Base-by-base conservation (phyloP, 2,329 filamentous ascomycete species). In the Cercospora canescens region DNA sequence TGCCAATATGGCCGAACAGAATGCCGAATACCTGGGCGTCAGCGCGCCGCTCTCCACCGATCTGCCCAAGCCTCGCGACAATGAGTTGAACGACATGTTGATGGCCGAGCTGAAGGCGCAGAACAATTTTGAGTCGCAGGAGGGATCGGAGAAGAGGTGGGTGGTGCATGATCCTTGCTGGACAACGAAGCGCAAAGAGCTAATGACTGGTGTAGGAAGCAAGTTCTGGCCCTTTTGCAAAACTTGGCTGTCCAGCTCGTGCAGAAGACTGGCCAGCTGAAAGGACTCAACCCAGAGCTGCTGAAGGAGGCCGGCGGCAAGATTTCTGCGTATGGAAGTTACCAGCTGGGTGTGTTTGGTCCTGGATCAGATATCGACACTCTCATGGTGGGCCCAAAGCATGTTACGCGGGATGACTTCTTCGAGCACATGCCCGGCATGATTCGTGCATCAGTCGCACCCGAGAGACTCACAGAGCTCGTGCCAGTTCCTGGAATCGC, bases 351-450 rank as follows among this genome's bases (percentile, higher is more conserved):
- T 67, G 95, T 98, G 26, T 97, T 92, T 79, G 94, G 94, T 6
- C 95, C 95, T 52, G 93, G 93, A 59, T 98, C 95, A 55, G 95
- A 99, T 88, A 98, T 99, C 74, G 95, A 99, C 81, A 97, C 95
- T 1, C 87, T 99, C 60, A 89, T 98, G 66, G 91, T 97, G 59
- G 94, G 90, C 14, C 95, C 95, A 9, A 94, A 92, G 80, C 93
- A 97, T 75, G 91, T 98, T 60, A 87, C 87, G 12, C 90, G 93
- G 66, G 90, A 94, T 34, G 93, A 99, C 79, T 99, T 97, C 82
- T 99, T 99, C 82, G 83, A 91, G 60, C 84, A 91, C 73, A 97
- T 97, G 73, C 94, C 94, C n/a, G 83, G 87, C 21, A 82, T 96
- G 56, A 87, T 99, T 57, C 82, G 90, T 72, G 85, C 89, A 71